phyloP scores from a whole-genome alignment of 73 alveolate genomes.

The Loxodes magnus region DNA sequence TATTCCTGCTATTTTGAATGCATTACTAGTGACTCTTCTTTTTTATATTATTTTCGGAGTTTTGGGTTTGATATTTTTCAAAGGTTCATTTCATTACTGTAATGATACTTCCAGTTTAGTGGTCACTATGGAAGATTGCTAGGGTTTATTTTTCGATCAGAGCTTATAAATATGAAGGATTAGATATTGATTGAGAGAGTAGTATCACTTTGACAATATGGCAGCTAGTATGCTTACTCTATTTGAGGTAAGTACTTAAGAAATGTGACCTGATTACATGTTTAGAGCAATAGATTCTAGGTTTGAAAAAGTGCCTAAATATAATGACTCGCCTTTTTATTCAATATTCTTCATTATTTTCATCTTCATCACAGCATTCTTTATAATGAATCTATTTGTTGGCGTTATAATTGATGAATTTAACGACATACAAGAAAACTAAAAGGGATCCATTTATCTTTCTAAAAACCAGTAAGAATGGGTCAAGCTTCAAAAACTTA shows the following conservation, averaged over 20 bases:
- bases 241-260: slow-evolving; percentile 72
- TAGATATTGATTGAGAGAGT: slow-evolving; percentile 4
- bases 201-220: slow-evolving; percentile 72
- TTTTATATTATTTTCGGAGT: slow-evolving; percentile 58
- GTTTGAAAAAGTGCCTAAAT: slow-evolving; percentile 16
- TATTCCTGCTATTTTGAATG: slow-evolving; percentile 51
- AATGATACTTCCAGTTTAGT: slow-evolving; percentile 51
- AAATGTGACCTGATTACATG: slow-evolving; percentile 90
- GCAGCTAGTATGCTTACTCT: slow-evolving; percentile 71
- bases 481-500: slow-evolving; percentile 46
- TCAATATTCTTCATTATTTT: slow-evolving; percentile 18
- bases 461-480: slow-evolving; percentile 37
- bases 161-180: no score
- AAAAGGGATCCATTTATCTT: slow-evolving; percentile 16
- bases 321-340: slow-evolving; percentile 10
- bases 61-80: slow-evolving; percentile 43
- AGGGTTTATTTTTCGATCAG: no score
- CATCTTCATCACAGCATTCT: slow-evolving; percentile 20
- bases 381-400: slow-evolving; percentile 30
- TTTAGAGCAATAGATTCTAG: slow-evolving; percentile 50
- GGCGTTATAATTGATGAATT: slow-evolving; percentile 35
- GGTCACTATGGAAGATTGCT: no score
- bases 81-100: slow-evolving; percentile 34
- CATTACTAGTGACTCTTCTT: slow-evolving; percentile 37
- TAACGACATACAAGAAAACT: slow-evolving; percentile 20